A percentile compares a stretch with the other conserved stretches of the same genome.
phyloP scores from a whole-genome alignment of 2,329 filamentous ascomycete genomes.

The Diaporthe eres region DNA sequence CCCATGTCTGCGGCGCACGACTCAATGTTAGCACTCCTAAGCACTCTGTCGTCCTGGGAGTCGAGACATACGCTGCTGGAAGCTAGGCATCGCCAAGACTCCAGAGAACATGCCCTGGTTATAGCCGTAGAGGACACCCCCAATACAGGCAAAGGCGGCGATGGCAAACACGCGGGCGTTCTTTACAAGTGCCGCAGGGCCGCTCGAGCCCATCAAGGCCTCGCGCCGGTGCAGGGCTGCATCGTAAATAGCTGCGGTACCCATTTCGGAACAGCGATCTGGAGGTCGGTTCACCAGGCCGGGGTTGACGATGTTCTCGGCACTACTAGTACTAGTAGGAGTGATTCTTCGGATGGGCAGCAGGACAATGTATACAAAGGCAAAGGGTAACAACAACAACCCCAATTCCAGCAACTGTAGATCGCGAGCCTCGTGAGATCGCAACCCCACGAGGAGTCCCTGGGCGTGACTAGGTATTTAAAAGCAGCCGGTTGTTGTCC shows the following conservation, averaged over 20 bases:
- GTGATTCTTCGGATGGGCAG: slow-evolving; percentile 50
- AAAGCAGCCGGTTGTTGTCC: not conserved
- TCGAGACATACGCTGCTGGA: slow-evolving; percentile 61
- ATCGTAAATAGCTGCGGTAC: slow-evolving; percentile 60
- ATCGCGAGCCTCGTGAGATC: not conserved
- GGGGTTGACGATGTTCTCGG: not conserved
- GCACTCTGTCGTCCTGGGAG: not conserved
- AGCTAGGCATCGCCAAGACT: slow-evolving; percentile 71
- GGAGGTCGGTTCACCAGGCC: not conserved
- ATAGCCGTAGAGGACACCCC: slow-evolving; percentile 77
- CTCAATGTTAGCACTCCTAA: not conserved
- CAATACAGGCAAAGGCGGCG: slow-evolving; percentile 73
- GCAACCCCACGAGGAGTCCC: not conserved
- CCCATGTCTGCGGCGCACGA: slow-evolving; percentile 62
- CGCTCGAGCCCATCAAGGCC: slow-evolving; percentile 67
- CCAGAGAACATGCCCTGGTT: slow-evolving; percentile 85
- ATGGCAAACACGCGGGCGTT: slow-evolving; percentile 74
- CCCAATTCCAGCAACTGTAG: not conserved
- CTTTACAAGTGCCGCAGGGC: slow-evolving; percentile 67
- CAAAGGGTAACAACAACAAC: too few relatives aligned
- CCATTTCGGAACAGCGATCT: slow-evolving; percentile 20
- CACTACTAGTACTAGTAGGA: not conserved
- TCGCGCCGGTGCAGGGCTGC: slow-evolving; percentile 66
- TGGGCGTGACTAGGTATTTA: not conserved
- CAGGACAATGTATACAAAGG: not conserved